A percentile compares a stretch with the other conserved stretches of the same genome.
Evolutionary conservation across 192 early-diverging fungal genomes (phyloP).

Genomic region (Tieghemiomyces parasiticus): DNA sequence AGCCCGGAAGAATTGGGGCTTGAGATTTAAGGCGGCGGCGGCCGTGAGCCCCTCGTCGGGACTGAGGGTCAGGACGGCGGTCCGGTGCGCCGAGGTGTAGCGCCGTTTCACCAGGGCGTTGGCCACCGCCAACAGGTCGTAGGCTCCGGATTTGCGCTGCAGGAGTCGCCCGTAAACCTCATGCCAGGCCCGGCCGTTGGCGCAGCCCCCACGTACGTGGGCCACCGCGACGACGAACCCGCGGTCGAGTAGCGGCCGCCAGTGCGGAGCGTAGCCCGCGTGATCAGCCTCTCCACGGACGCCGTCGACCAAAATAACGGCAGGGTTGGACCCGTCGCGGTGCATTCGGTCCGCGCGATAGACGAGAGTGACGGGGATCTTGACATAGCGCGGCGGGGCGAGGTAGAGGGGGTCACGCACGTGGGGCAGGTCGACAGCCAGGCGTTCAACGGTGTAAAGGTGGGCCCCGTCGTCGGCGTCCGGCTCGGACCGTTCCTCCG

Average conservation of each 20-base stretch:
- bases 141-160: not conserved
- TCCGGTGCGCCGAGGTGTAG: conserved; percentile 7
- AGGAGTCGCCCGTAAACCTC: conserved; percentile 7
- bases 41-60: not conserved
- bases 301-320: conserved; percentile 4
- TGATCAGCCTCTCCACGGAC: not conserved
- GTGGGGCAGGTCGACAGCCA: not conserved
- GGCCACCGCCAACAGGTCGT: conserved; percentile 7
- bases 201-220: conserved; percentile 11
- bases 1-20: conserved; percentile 4
- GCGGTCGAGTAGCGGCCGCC: conserved; percentile 7
- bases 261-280: not conserved
- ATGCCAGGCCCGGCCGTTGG: conserved; percentile 9
- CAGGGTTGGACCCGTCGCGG: conserved; percentile 7
- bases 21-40: conserved; percentile 11
- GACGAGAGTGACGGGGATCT: conserved; percentile 8
- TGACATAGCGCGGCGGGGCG: conserved; percentile 4
- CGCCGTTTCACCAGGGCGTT: not conserved
- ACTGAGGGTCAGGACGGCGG: not conserved
- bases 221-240: conserved; percentile 7
- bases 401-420: conserved; percentile 4
- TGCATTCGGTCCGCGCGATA: conserved; percentile 1
- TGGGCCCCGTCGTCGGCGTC: not conserved
- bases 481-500: too few relatives aligned
- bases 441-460: not conserved